phyloP scores from a whole-genome alignment of 352 stramenopile genomes.

The Phytopythium montanum region DNA sequence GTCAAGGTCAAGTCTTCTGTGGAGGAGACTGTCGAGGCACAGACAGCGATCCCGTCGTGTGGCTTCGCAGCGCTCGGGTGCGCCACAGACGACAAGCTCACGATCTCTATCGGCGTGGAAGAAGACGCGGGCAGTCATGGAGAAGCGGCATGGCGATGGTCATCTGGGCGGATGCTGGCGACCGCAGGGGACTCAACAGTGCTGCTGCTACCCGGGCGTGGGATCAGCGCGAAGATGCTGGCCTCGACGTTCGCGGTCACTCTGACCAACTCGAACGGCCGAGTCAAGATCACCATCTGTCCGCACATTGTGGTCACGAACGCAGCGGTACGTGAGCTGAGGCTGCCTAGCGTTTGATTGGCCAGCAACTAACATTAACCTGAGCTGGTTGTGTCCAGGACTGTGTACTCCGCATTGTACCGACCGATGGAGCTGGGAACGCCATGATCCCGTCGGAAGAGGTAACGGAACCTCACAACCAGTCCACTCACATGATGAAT shows the following conservation, averaged over 20 bases:
- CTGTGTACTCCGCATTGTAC: neutral
- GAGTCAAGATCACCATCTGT: conserved; percentile 33
- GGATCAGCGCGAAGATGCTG: conserved; percentile 11
- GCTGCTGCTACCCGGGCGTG: conserved; percentile 16
- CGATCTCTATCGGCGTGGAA: conserved; percentile 21
- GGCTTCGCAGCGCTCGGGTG: neutral
- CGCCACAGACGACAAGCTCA: conserved; percentile 14
- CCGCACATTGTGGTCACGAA: conserved; percentile 58
- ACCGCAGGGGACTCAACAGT: conserved; percentile 32
- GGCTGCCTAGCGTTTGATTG: neutral
- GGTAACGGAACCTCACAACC: neutral
- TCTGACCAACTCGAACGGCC: conserved; percentile 27
- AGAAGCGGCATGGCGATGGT: conserved; percentile 17
- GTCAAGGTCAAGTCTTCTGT: conserved; percentile 17
- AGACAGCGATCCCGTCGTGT: neutral
- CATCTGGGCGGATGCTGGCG: conserved; percentile 22
- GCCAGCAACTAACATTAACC: neutral
- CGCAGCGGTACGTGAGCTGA: conserved; percentile 34
- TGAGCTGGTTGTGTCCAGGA: neutral
- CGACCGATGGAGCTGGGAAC: conserved; percentile 4
- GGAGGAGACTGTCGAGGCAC: conserved; percentile 9
- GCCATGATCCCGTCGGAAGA: neutral
- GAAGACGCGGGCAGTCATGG: neutral
- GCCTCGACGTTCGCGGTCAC: conserved; percentile 31
- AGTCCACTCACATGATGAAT: neutral